Evolutionary conservation across 2,329 filamentous ascomycete genomes (phyloP).

Genomic region (Phyllosticta citribraziliensis): DNA sequence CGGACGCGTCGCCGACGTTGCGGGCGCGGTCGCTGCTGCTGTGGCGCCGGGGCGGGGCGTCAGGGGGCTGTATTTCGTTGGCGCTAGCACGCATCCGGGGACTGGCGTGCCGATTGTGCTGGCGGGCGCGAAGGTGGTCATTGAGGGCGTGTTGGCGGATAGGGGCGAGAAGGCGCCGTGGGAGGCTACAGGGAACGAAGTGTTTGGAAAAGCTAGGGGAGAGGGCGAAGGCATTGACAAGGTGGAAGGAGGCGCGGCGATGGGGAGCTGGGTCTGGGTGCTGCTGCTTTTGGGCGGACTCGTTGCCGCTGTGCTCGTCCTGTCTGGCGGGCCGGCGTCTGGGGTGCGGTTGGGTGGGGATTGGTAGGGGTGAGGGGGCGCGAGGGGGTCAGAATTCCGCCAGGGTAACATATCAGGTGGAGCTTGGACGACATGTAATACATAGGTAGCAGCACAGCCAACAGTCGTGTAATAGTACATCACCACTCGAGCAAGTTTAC

Average conservation of each 20-base stretch:
- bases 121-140: slow-evolving; percentile 56
- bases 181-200: slow-evolving; percentile 16
- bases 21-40: not conserved
- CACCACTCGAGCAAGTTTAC: no score
- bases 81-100: slow-evolving; percentile 65
- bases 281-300: slow-evolving; percentile 2
- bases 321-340: not conserved
- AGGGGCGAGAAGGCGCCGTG: slow-evolving; percentile 32
- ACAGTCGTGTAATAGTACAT: no score
- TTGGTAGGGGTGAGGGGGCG: slow-evolving; percentile 2
- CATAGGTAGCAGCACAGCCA: no score
- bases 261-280: slow-evolving; percentile 15
- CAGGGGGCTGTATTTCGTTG: slow-evolving; percentile 56
- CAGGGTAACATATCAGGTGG: no score
- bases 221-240: slow-evolving; percentile 16
- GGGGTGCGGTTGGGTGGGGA: slow-evolving; percentile 10
- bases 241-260: slow-evolving; percentile 11
- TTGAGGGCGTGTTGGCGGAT: slow-evolving; percentile 41
- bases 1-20: not conserved
- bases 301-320: slow-evolving; percentile 9
- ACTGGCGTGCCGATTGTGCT: slow-evolving; percentile 67
- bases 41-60: slow-evolving; percentile 27
- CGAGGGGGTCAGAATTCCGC: no score
- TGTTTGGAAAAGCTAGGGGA: not conserved
- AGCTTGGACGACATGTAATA: no score